Conservation (phyloP, 306 rosid species). For the Dalbergia oliveri region DNA sequence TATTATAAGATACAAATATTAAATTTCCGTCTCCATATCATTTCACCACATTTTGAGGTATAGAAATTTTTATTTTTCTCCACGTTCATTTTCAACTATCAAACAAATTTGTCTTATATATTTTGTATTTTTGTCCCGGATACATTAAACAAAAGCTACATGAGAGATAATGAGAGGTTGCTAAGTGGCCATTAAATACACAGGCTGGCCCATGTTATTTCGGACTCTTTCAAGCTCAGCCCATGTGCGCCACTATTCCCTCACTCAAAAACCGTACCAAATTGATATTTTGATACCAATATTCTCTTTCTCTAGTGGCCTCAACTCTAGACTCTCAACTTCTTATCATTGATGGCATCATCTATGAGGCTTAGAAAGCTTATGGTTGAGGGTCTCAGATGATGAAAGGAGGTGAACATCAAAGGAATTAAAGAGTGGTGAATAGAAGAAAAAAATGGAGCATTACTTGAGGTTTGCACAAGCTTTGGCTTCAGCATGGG, state of each 20-base stretch:
- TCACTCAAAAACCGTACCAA: conserved; percentile 17
- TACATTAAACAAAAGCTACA: too few relatives aligned
- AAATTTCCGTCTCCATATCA: too few relatives aligned
- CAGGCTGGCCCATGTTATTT: conserved; percentile 58
- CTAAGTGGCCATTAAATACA: conserved; percentile 11
- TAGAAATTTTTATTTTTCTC: too few relatives aligned
- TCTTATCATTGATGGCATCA: neutral
- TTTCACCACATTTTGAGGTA: too few relatives aligned
- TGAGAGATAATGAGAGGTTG: neutral
- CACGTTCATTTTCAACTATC: too few relatives aligned
- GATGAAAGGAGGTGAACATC: conserved; percentile 12
- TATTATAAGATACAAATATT: too few relatives aligned
- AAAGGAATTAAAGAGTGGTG: neutral
- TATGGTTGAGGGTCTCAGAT: neutral
- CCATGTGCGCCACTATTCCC: conserved; percentile 40
- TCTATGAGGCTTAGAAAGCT: conserved; percentile 4
- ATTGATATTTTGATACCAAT: conserved; percentile 25
- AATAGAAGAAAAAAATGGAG: conserved; percentile 37
- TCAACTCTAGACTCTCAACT: neutral
- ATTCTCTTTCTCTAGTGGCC: conserved; percentile 6
- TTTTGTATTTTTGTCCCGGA: too few relatives aligned
- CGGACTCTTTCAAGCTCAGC: conserved; percentile 46
- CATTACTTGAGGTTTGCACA: conserved; percentile 58
- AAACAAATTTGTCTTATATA: too few relatives aligned
- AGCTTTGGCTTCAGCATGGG: conserved; percentile 66